Conservation (phyloP, 192 early-diverging fungal genomes). For the Phlyctochytrium arcticum region DNA sequence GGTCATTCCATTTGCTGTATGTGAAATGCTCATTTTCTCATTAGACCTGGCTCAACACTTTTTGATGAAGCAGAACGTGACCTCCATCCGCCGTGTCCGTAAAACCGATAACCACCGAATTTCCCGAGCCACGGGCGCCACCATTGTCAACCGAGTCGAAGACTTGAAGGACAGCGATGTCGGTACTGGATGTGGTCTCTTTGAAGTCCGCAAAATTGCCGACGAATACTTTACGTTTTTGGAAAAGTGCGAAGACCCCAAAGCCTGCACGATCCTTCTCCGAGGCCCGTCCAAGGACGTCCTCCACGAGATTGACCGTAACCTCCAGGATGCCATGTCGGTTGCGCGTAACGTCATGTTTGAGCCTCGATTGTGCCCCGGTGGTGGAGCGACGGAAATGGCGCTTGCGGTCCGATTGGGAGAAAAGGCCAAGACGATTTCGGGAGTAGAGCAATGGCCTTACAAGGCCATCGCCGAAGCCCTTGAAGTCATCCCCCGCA, state of each 20-base stretch:
- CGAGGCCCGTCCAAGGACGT: constrained; percentile 98
- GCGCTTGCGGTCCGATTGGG: constrained; percentile 83
- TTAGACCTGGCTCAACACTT: constrained; percentile 96
- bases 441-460: constrained; percentile 93
- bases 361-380: constrained; percentile 87
- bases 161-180: constrained; percentile 96
- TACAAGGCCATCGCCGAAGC: constrained; percentile 93
- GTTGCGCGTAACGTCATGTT: constrained; percentile 98
- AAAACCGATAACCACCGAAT: constrained; percentile 99
- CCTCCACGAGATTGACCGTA: constrained; percentile 96
- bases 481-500: constrained; percentile 97
- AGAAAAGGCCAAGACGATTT: constrained; percentile 84
- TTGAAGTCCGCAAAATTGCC: constrained; percentile 94
- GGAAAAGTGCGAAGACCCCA: constrained; percentile 90
- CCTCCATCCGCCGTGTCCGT: constrained; percentile 93
- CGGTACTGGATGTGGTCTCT: constrained; percentile 90
- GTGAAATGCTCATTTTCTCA: not conserved
- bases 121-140: constrained; percentile 94
- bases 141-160: constrained; percentile 93
- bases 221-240: constrained; percentile 99
- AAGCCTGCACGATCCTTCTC: constrained; percentile 96
- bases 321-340: constrained; percentile 98
- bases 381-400: constrained; percentile 99
- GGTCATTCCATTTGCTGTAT: not conserved
- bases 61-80: constrained; percentile 96